phyloP scores from a whole-genome alignment of 176 grass and related monocot species.

The Oryza glumipatula region DNA sequence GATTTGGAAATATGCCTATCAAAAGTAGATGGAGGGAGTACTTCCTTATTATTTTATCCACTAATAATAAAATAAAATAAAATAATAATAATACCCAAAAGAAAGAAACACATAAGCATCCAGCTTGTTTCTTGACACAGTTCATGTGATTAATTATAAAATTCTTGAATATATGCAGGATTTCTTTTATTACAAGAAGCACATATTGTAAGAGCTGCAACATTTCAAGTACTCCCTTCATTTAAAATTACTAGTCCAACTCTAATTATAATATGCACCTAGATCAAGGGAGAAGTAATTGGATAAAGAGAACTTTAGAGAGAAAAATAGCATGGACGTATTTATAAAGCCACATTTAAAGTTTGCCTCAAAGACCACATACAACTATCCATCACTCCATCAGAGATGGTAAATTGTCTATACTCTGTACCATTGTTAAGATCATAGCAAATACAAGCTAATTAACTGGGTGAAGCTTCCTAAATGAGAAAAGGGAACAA shows the following conservation, averaged over 20 bases:
- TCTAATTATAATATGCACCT: constrained; percentile 1
- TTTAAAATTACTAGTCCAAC: constrained; percentile 31
- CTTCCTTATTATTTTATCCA: neutral
- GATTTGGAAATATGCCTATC: no score
- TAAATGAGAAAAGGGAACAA: constrained; percentile 9
- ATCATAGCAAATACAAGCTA: constrained; percentile 19
- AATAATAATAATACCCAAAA: constrained; percentile 8
- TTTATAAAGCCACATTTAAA: neutral
- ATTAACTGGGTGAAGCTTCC: neutral
- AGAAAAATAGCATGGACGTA: neutral
- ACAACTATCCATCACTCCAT: neutral
- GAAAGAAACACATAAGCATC: constrained; percentile 7
- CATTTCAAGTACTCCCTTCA: neutral
- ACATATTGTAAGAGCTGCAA: neutral
- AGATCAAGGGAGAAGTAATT: neutral
- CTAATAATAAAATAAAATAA: constrained; percentile 4
- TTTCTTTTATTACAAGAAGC: neutral
- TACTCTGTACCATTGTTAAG: neutral
- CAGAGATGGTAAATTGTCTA: neutral
- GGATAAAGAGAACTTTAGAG: neutral
- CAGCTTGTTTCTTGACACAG: neutral
- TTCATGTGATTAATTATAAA: neutral
- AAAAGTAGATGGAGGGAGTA: no score
- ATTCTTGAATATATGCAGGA: constrained; percentile 1
- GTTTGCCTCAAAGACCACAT: neutral